Evolutionary conservation across 2,329 filamentous ascomycete species (phyloP).

Genomic region (Decorospora gaudefroyi): DNA sequence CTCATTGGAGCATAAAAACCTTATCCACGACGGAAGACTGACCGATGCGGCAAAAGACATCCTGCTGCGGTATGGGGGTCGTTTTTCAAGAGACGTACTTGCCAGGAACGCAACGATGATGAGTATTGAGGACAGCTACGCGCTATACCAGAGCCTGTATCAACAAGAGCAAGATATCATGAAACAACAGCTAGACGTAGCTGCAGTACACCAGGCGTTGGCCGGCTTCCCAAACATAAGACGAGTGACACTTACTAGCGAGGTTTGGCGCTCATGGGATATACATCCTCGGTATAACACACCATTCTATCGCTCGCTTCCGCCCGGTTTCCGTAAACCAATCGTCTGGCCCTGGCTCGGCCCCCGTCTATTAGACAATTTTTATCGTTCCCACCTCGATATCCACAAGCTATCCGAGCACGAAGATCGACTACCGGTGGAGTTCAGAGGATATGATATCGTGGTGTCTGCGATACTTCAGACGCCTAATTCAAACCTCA

Average conservation of each 20-base stretch:
- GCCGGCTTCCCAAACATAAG: conserved; percentile 44
- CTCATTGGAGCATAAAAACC: conserved; percentile 16
- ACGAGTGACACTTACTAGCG: conserved; percentile 49
- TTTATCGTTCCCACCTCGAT: neutral
- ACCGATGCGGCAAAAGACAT: conserved; percentile 25
- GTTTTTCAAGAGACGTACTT: conserved; percentile 20
- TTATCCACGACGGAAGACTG: conserved; percentile 17
- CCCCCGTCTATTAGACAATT: neutral
- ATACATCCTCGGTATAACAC: conserved; percentile 50
- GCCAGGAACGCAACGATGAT: conserved; percentile 22
- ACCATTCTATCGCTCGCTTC: conserved; percentile 51
- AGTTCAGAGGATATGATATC: conserved; percentile 43
- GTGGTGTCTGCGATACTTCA: conserved; percentile 35
- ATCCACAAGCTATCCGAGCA: neutral
- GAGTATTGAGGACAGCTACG: conserved; percentile 31
- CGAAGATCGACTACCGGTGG: neutral
- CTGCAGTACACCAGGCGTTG: conserved; percentile 44
- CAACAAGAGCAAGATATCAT: conserved; percentile 43
- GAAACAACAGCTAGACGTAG: conserved; percentile 29
- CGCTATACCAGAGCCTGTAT: conserved; percentile 42
- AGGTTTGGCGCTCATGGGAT: conserved; percentile 45
- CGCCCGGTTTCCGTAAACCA: conserved; percentile 49
- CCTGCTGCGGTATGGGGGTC: conserved; percentile 18
- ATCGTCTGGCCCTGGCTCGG: conserved; percentile 35
- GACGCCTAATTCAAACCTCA: conserved; percentile 28